A percentile compares a stretch with the other conserved stretches of the same genome.
Conservation (phyloP, 1,284 basidiomycete genomes). For the Rhodotorula glutinis region DNA sequence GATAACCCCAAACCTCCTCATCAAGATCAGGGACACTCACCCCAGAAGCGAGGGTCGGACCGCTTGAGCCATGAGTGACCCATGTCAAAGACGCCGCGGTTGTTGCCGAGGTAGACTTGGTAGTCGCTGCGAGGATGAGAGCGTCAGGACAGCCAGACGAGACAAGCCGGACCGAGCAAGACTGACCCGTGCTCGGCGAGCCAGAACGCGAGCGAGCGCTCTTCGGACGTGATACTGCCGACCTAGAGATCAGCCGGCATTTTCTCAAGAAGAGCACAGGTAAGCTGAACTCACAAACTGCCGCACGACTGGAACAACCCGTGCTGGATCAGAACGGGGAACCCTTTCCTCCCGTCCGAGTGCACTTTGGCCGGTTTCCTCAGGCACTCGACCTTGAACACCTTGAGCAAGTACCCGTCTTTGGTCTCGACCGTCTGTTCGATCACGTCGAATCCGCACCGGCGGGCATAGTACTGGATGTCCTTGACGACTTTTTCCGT, state of each 20-base stretch:
- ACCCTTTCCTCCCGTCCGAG: conserved; percentile 55
- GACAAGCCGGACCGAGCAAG: neutral
- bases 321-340: conserved; percentile 61
- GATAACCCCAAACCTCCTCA: too few relatives aligned
- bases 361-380: conserved; percentile 47
- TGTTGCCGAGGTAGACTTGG: conserved; percentile 63
- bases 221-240: conserved; percentile 58
- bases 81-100: conserved; percentile 61
- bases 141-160: neutral
- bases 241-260: neutral
- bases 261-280: too few relatives aligned
- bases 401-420: conserved; percentile 58
- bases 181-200: conserved; percentile 55
- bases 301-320: conserved; percentile 63
- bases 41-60: conserved; percentile 61
- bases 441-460: conserved; percentile 58
- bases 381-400: conserved; percentile 56
- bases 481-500: conserved; percentile 57
- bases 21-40: conserved; percentile 44
- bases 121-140: conserved; percentile 49
- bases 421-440: conserved; percentile 59
- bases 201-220: conserved; percentile 62
- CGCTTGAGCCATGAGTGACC: conserved; percentile 56
- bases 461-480: conserved; percentile 57
- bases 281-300: conserved; percentile 49